phyloP scores from a whole-genome alignment of 148 eudicot species.

The Pouteria glomerata region DNA sequence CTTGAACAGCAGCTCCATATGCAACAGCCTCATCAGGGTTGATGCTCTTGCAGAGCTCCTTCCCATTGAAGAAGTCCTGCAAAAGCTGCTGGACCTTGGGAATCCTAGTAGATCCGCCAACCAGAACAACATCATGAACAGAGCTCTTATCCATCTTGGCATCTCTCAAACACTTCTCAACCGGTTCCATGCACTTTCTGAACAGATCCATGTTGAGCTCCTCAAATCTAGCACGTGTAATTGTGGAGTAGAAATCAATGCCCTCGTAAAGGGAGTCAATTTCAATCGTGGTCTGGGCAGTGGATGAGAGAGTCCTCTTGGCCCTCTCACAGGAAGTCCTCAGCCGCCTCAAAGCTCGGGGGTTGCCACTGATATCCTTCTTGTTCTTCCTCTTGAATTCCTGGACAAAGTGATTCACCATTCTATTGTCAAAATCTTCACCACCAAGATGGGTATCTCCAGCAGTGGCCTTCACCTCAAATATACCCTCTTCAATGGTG shows the following conservation, averaged over 20 bases:
- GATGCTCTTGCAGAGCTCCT: conserved; percentile 43
- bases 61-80: conserved; percentile 33
- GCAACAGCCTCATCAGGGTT: conserved; percentile 52
- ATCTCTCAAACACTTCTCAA: conserved; percentile 34
- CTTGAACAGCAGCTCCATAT: conserved; percentile 44
- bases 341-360: conserved; percentile 37
- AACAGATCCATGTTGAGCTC: conserved; percentile 38
- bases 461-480: conserved; percentile 44
- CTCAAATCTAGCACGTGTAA: conserved; percentile 40
- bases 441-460: conserved; percentile 44
- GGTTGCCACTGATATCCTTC: conserved; percentile 35
- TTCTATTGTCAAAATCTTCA: conserved; percentile 32
- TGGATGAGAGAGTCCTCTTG: conserved; percentile 33
- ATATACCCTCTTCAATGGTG: conserved; percentile 40
- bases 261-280: conserved; percentile 35
- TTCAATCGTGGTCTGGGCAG: conserved; percentile 34
- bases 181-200: conserved; percentile 36
- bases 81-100: conserved; percentile 34
- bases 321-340: conserved; percentile 37
- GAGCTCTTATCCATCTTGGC: conserved; percentile 35
- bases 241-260: conserved; percentile 34
- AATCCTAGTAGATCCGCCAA: conserved; percentile 37
- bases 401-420: conserved; percentile 40
- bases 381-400: conserved; percentile 38
- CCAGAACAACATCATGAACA: conserved; percentile 36